Conservation (phyloP, 805 yeast genomes). For the Saccharomycopsis javanensis region DNA sequence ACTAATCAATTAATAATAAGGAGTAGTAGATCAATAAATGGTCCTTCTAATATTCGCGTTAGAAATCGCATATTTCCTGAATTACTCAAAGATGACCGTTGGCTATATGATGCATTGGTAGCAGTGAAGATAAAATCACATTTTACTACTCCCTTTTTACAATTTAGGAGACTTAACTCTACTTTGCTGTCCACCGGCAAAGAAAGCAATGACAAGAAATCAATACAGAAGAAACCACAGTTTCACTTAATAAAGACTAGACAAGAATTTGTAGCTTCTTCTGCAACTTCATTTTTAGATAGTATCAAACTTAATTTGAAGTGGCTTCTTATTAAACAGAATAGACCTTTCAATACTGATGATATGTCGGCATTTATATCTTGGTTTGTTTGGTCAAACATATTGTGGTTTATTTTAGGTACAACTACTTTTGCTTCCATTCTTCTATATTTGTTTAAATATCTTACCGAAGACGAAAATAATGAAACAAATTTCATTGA, state of each 20-base stretch:
- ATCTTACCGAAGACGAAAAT: background rate
- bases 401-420: conserved; percentile 66
- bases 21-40: too few species aligned
- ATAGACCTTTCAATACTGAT: conserved; percentile 84
- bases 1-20: too few species aligned
- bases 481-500: conserved; percentile 8
- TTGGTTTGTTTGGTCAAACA: conserved; percentile 86
- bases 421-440: conserved; percentile 90
- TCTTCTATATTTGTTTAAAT: conserved; percentile 62
- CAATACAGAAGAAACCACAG: background rate
- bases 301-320: conserved; percentile 32
- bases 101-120: too few species aligned
- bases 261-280: conserved; percentile 13
- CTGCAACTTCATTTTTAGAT: conserved; percentile 12
- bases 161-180: background rate
- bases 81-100: too few species aligned
- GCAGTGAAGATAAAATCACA: too few species aligned
- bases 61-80: too few species aligned
- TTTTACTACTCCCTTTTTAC: background rate
- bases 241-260: conserved; percentile 2
- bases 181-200: background rate
- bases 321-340: conserved; percentile 68
- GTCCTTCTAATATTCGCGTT: too few species aligned
- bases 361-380: conserved; percentile 85
- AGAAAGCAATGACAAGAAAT: background rate